Base-by-base conservation (phyloP, 2,329 filamentous ascomycete genomes). In the Amphichorda felina region DNA sequence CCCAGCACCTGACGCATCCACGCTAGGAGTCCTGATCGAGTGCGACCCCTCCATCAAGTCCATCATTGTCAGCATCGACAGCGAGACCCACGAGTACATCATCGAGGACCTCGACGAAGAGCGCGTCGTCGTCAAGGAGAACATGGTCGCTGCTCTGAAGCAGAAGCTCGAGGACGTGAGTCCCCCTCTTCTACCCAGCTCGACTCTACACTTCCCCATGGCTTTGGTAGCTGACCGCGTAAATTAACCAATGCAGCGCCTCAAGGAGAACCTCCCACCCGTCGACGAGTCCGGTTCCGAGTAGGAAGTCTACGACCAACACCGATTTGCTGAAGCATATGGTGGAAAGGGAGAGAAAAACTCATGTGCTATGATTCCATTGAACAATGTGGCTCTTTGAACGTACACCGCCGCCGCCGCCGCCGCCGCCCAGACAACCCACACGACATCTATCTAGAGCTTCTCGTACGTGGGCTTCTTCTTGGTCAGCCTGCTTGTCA, bases 1-100 rank as follows among this genome's bases (percentile, higher is more conserved):
- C 8, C 15, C 13, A n/a, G 17, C 17, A 8, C 5, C 33, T 34
- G 14, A 34, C 27, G 8, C 19, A 11, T 10, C 22, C 26, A 38
- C 14, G 21, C 15, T 35, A 74, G 82, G 82, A 42, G 78, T 84
- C 19, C 70, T 89, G 43, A 76, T 89, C 57, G 75, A 86, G 57
- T 86, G 81, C 59, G 83, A 89, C 53, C 79, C 83, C n/a, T 84
- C 81, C 30, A 87, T 89, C 68, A 88, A 87, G 59, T 82, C 83
- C 43, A 86, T 88, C 63, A 80, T 89, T 50, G 66, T 83, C 46
- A 82, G 78, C 49, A 82, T 89, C 45, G 79, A 89, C 57, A 72
- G 65, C 47, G 65, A 73, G 38, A 68, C 70, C 45, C 76, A 87
- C 56, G 75, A 79, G 43, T 84, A 76, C 54, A 82, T 89, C 50